A percentile compares a stretch with the other conserved stretches of the same genome.
phyloP scores from a whole-genome alignment of 768 basidiomycete genomes.

The Lactarius tabidus region DNA sequence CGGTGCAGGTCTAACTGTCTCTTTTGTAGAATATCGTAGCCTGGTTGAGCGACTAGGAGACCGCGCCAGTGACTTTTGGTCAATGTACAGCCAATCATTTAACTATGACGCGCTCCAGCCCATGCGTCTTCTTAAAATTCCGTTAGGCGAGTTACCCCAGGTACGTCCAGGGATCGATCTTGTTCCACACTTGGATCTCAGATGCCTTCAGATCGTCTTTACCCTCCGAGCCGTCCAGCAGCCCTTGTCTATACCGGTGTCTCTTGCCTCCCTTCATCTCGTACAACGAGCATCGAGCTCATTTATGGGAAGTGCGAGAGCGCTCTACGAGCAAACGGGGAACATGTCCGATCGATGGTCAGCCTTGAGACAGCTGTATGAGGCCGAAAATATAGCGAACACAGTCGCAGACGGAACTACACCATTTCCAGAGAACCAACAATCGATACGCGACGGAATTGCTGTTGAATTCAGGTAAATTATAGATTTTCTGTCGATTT shows the following conservation, averaged over 20 bases:
- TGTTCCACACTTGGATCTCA: neutral
- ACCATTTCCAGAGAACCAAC: constrained; percentile 34
- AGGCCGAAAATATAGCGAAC: constrained; percentile 57
- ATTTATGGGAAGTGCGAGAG: constrained; percentile 48
- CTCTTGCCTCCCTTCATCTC: constrained; percentile 39
- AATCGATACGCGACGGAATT: constrained; percentile 32
- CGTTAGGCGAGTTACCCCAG: constrained; percentile 21
- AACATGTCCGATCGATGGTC: constrained; percentile 52
- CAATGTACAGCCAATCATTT: neutral
- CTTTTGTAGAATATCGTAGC: constrained; percentile 11
- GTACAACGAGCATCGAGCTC: constrained; percentile 48
- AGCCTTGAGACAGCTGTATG: constrained; percentile 60
- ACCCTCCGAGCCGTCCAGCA: constrained; percentile 27
- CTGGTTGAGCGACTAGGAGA: constrained; percentile 21
- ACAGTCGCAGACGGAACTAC: constrained; percentile 48
- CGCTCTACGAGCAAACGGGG: constrained; percentile 50
- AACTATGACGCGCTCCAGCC: neutral
- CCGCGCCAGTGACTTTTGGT: constrained; percentile 19
- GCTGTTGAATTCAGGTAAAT: constrained; percentile 58
- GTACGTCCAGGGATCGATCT: neutral
- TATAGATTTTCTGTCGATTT: constrained; percentile 22
- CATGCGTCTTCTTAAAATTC: constrained; percentile 6
- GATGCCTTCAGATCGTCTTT: constrained; percentile 21
- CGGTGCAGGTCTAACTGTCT: neutral
- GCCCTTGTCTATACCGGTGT: constrained; percentile 25